A percentile compares a stretch with the other conserved stretches of the same genome.
phyloP scores from a whole-genome alignment of 495 filamentous ascomycete species.

The Daldinia decipiens region DNA sequence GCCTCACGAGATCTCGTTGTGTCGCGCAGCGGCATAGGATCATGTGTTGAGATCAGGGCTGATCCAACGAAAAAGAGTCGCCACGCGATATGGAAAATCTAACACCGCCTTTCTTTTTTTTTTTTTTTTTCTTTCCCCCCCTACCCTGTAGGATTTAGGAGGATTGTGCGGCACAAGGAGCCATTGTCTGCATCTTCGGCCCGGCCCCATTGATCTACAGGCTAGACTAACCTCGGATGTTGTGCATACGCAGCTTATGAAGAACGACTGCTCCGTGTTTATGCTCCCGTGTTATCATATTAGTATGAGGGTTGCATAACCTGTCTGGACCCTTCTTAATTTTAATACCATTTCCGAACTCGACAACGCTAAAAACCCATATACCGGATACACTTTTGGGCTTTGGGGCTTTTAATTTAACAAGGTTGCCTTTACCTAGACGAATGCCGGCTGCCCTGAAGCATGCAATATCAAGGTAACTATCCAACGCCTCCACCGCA shows the following conservation, averaged over 20 bases:
- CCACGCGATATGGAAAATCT: constrained; percentile 15
- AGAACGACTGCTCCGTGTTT: constrained; percentile 28
- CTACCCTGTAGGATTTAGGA: constrained; percentile 29
- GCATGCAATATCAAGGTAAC: constrained; percentile 27
- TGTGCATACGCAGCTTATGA: constrained; percentile 36
- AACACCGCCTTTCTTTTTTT: constrained; percentile 17
- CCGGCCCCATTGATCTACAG: constrained; percentile 42
- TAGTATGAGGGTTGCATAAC: constrained; percentile 17
- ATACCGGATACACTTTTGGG: constrained; percentile 16
- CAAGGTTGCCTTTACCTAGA: constrained; percentile 31
- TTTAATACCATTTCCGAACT: constrained; percentile 16
- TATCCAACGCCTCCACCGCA: constrained; percentile 31
- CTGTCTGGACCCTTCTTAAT: constrained; percentile 12
- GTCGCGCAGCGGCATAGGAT: constrained; percentile 42
- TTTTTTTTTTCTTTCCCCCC: background rate
- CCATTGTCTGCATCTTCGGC: constrained; percentile 41
- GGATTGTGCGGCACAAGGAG: constrained; percentile 40
- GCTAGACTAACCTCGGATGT: constrained; percentile 32
- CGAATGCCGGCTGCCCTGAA: constrained; percentile 34
- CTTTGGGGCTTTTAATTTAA: constrained; percentile 26
- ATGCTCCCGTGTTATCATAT: background rate
- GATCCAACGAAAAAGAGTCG: constrained; percentile 16
- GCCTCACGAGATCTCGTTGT: constrained; percentile 37
- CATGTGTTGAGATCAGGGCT: constrained; percentile 31
- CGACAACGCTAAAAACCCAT: constrained; percentile 11